phyloP scores from a whole-genome alignment of 768 basidiomycete genomes.

The Suillus paluster region DNA sequence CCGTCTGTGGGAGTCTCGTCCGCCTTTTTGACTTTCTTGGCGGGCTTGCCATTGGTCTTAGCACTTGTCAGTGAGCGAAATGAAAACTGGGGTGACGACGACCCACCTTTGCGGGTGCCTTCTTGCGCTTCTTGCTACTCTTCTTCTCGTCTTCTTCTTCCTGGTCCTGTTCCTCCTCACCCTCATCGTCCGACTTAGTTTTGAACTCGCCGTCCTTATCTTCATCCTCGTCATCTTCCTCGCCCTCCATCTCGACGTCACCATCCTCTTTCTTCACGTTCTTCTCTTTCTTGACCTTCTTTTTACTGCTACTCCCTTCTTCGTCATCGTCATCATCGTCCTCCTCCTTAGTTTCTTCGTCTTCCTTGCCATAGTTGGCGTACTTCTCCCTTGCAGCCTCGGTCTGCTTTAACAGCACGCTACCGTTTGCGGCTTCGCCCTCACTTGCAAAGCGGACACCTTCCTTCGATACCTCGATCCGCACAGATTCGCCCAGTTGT shows the following conservation, averaged over 20 bases:
- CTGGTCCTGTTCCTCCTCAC: slow-evolving; percentile 53
- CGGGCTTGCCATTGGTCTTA: slow-evolving; percentile 41
- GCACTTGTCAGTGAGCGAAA: slow-evolving; percentile 26
- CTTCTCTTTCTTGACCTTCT: slow-evolving; percentile 40
- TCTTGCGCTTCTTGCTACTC: slow-evolving; percentile 73
- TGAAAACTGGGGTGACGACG: background rate
- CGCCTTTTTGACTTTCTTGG: slow-evolving; percentile 63
- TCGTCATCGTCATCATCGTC: slow-evolving; percentile 49
- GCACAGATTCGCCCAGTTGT: slow-evolving; percentile 89
- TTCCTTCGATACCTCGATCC: slow-evolving; percentile 95
- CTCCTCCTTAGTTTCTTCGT: slow-evolving; percentile 44
- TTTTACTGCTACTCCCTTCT: slow-evolving; percentile 36
- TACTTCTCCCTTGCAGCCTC: slow-evolving; percentile 52
- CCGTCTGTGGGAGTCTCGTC: slow-evolving; percentile 59
- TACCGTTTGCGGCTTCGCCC: slow-evolving; percentile 93
- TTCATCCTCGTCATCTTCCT: slow-evolving; percentile 55
- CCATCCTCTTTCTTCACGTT: slow-evolving; percentile 48
- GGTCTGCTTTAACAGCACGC: slow-evolving; percentile 78
- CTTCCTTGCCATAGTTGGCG: slow-evolving; percentile 46
- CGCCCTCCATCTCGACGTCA: slow-evolving; percentile 53
- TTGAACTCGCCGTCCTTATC: slow-evolving; percentile 48
- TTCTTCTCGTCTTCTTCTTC: slow-evolving; percentile 53
- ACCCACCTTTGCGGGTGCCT: slow-evolving; percentile 52
- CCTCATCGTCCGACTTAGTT: slow-evolving; percentile 48
- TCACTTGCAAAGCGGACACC: slow-evolving; percentile 92